Evolutionary conservation across 2,329 filamentous ascomycete species (phyloP).

Genomic region (Didymella lethalis): DNA sequence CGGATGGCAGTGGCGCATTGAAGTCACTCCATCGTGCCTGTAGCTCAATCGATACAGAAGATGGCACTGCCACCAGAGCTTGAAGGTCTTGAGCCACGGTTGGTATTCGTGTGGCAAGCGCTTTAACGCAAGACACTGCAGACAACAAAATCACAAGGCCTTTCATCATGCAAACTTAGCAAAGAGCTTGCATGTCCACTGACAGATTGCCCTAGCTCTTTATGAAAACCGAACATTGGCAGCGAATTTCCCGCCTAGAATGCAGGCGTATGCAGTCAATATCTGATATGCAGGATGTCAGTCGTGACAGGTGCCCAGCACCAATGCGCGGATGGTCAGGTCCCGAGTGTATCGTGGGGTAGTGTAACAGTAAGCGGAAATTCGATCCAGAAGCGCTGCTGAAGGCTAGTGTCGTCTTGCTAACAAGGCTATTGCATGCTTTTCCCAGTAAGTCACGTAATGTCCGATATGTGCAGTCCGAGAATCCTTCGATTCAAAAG

Average conservation of each 20-base stretch:
- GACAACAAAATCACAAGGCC: constrained; percentile 22
- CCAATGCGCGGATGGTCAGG: background rate
- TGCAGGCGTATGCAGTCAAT: background rate
- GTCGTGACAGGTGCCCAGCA: background rate
- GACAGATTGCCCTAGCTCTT: background rate
- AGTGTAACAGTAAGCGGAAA: background rate
- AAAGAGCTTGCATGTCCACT: background rate
- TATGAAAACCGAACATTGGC: background rate
- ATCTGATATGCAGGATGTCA: background rate
- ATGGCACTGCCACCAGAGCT: constrained; percentile 22
- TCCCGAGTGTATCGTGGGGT: background rate
- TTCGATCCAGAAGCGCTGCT: background rate
- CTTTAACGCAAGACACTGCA: constrained; percentile 21
- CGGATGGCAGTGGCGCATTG: constrained; percentile 27
- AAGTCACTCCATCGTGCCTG: constrained; percentile 37
- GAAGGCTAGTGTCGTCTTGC: background rate
- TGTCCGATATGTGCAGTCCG: background rate
- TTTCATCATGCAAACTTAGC: constrained; percentile 16
- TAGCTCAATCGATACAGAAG: constrained; percentile 25
- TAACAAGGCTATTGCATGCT: background rate
- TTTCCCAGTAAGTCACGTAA: background rate
- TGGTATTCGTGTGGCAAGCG: constrained; percentile 22
- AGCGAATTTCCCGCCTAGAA: background rate
- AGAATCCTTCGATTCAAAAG: background rate
- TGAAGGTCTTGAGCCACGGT: constrained; percentile 26